Base-by-base conservation (phyloP, 306 rosid genomes). In the Cucurbita pepo region DNA sequence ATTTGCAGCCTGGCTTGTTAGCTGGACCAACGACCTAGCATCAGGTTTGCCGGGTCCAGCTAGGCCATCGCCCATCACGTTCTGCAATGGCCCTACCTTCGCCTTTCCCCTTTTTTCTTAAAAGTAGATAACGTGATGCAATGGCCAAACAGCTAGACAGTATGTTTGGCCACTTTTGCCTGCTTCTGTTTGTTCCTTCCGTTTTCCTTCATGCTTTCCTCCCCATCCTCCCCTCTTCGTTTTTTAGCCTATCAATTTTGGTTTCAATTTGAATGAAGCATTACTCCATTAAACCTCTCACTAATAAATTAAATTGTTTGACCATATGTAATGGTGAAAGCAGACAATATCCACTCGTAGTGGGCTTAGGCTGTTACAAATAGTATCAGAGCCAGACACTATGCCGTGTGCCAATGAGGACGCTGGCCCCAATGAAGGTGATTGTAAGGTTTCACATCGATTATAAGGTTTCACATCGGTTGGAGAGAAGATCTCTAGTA, bases 1-100 rank as follows among this genome's bases (percentile, higher is more conserved):
- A 48, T 34, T 66, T 66, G 59, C 74, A 69, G 74, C 59, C 59
- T 51, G 74, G 74, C 74, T 16, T 16, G 16, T 9, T 52, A 69
- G 74, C 74, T 69, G 59, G 74, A 51, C 59, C 30, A 51, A 69
- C 16, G 2, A 30, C 4, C 16, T 50, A 13, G n/a, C 15, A 50
- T 30, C 41, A 14, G 43, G 44, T 69, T 50, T 45, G 72, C 40
- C 56, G 55, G 19, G 12, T 45, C 73, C 73, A 64, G 52, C 50
- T 64, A 9, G 47, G 70, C 52, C 36, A n/a, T 64, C 34, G 19
- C 38, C 14, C 22, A 10, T 19, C 72, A 69, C 73, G 73, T 69
- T 69, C 44, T 69, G 21, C 4, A 30, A 14, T 51, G 18, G 9
- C 41, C 59, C 74, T 48, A 43, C 53, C 71, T 43, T 44, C 6